These are phyloP conservation scores for Mycena metata DNA, from an alignment of 768 basidiomycete genomes.

Conservation along the genomic window DNA sequence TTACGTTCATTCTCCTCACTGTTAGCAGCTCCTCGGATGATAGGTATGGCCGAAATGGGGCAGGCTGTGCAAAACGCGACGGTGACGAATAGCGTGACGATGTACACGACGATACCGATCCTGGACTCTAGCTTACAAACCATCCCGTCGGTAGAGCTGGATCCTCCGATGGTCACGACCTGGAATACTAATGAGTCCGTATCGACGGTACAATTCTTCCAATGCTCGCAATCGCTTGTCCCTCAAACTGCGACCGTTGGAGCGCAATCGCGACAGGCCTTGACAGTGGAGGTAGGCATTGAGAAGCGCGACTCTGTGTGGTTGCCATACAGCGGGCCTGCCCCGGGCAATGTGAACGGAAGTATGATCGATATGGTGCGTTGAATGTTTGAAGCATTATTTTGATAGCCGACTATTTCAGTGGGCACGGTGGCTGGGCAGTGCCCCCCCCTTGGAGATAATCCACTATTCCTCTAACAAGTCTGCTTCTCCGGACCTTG, in stretches of 20 bases:
- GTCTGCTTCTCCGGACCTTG: slow-evolving; percentile 1
- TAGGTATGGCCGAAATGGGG: neutral
- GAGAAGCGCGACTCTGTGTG: neutral
- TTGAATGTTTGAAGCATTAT: slow-evolving; percentile 9
- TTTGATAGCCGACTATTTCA: no score
- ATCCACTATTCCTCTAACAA: no score
- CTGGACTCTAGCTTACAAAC: slow-evolving; percentile 1
- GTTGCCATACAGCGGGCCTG: slow-evolving; percentile 8
- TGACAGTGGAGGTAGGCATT: neutral
- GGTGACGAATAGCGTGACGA: slow-evolving; percentile 6
- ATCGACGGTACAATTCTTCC: slow-evolving; percentile 1
- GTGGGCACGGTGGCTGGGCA: no score
- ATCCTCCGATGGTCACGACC: slow-evolving; percentile 1
- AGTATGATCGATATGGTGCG: slow-evolving; percentile 13
- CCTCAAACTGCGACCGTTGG: slow-evolving; percentile 1
- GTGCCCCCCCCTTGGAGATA: no score
- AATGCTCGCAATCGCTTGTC: slow-evolving; percentile 18
- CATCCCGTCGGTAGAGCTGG: neutral
- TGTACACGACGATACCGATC: neutral
- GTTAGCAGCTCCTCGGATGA: slow-evolving; percentile 1
- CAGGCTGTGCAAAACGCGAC: slow-evolving; percentile 1
- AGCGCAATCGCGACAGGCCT: slow-evolving; percentile 3
- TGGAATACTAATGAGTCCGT: neutral
- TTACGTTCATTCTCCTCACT: slow-evolving; percentile 3
- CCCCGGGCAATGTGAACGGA: no score